Evolutionary conservation across 352 stramenopile species (phyloP).

Genomic region (Blastocystis sp.): DNA sequence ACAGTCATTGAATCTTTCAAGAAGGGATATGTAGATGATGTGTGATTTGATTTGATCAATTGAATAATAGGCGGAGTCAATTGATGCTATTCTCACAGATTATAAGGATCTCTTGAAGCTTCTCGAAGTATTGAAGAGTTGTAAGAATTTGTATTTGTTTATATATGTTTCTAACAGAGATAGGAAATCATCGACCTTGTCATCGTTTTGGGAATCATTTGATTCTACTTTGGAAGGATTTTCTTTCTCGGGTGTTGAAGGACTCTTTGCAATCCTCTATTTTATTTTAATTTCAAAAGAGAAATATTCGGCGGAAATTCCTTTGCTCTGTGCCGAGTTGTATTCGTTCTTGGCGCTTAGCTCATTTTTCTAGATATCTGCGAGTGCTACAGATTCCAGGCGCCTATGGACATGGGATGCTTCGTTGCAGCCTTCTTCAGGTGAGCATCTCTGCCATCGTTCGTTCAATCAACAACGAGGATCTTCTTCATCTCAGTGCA

Average conservation of each 20-base stretch:
- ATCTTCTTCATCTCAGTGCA: background rate
- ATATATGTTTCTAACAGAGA: background rate
- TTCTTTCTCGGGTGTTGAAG: slow-evolving; percentile 7
- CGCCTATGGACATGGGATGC: slow-evolving; percentile 28
- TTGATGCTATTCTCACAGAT: background rate
- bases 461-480: slow-evolving; percentile 51
- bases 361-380: slow-evolving; percentile 19
- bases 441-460: slow-evolving; percentile 2
- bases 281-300: slow-evolving; percentile 48
- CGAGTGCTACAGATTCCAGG: background rate
- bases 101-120: background rate
- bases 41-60: background rate
- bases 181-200: background rate
- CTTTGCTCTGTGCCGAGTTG: slow-evolving; percentile 11
- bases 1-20: slow-evolving; percentile 40
- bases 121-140: background rate
- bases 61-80: slow-evolving; percentile 1
- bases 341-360: background rate
- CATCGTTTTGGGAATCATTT: slow-evolving; percentile 11
- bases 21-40: slow-evolving; percentile 54
- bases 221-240: background rate
- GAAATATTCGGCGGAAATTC: slow-evolving; percentile 49
- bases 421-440: slow-evolving; percentile 31
- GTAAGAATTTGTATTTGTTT: background rate
- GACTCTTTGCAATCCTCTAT: slow-evolving; percentile 18